Evolutionary conservation across 352 stramenopile genomes (phyloP), one percentile per base, ranked within the genome.

Genomic region (Phytopythium oedochilum): DNA sequence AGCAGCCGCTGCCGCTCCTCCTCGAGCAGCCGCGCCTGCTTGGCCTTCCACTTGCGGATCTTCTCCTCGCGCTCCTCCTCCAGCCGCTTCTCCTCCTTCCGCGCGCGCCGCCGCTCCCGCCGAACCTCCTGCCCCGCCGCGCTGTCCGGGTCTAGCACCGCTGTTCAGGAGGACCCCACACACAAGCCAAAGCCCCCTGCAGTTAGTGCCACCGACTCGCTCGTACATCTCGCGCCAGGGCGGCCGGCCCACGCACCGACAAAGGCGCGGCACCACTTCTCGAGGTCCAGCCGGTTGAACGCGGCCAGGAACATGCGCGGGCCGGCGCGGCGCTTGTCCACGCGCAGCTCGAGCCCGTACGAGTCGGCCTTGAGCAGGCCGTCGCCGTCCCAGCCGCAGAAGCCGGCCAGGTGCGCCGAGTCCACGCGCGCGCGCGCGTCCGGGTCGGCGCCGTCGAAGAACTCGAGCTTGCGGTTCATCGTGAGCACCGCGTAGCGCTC

Each of bases 221-320:
- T 55, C 35, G 17, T n/a, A n/a, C n/a, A n/a, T n/a, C n/a, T n/a
- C n/a, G n/a, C n/a, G n/a, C n/a, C n/a, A n/a, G n/a, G n/a, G n/a
- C n/a, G n/a, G n/a, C 32, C 8, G 1, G 18, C 10, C 15, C 9
- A 61, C 67, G 44, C 45, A 84, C 73, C 74, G 38, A 88, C 54
- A 42, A 92, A 81, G 1, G 68, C 82, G 36, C 80, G 79, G 61
- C 80, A 90, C 84, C 84, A 94, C 47, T 89, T 88, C 25, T 92
- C 83, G 4, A 91, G 55, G 60, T 94, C 84, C 38, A 92, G 58
- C 43, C 84, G 84, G 67, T 94, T 94, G 39, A 88, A 86, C 5
- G 84, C 82, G 17, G 78, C 80, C 44, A 94, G 53, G 47, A 73
- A 75, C 65, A 92, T 83, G 18, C 78, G 73, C 42, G 63, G 54